phyloP scores from a whole-genome alignment of 2,329 filamentous ascomycete genomes.

The Colletotrichum melonis region DNA sequence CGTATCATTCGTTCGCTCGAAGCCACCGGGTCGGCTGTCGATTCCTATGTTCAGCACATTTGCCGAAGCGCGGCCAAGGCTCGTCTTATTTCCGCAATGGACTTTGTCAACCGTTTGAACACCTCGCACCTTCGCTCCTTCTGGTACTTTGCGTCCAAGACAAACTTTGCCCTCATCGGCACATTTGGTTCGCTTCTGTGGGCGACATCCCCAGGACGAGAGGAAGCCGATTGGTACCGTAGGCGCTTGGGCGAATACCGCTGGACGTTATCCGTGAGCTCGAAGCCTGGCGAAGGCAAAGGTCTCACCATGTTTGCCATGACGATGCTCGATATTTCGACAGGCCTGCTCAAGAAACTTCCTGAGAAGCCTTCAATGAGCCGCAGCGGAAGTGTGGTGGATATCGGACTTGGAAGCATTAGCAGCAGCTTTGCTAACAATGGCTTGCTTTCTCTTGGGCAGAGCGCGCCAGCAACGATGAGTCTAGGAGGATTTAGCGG shows the following conservation, averaged over 20 bases:
- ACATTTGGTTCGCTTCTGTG: conserved; percentile 92
- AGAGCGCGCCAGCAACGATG: conserved; percentile 24
- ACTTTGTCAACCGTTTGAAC: conserved; percentile 93
- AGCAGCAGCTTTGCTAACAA: conserved; percentile 48
- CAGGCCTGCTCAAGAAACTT: conserved; percentile 74
- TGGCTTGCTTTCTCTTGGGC: conserved; percentile 34
- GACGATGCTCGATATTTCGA: conserved; percentile 80
- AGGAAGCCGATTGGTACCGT: conserved; percentile 94
- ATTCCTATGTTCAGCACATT: conserved; percentile 89
- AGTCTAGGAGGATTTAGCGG: conserved; percentile 53
- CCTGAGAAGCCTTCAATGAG: conserved; percentile 78
- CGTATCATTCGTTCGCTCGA: conserved; percentile 86
- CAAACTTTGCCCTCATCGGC: conserved; percentile 94
- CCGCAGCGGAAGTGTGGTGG: conserved; percentile 61
- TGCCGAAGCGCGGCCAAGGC: conserved; percentile 95
- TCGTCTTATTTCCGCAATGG: conserved; percentile 93
- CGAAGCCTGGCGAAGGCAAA: conserved; percentile 72
- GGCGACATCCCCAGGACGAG: conserved; percentile 86
- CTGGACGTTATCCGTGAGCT: conserved; percentile 92
- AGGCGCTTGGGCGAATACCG: conserved; percentile 87
- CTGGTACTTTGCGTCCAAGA: conserved; percentile 90
- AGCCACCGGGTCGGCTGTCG: conserved; percentile 58
- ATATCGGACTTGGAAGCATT: conserved; percentile 52
- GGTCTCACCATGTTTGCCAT: conserved; percentile 77
- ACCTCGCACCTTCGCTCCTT: conserved; percentile 89